Conservation (phyloP, 352 stramenopile genomes). For the Phytophthora cryptogea region DNA sequence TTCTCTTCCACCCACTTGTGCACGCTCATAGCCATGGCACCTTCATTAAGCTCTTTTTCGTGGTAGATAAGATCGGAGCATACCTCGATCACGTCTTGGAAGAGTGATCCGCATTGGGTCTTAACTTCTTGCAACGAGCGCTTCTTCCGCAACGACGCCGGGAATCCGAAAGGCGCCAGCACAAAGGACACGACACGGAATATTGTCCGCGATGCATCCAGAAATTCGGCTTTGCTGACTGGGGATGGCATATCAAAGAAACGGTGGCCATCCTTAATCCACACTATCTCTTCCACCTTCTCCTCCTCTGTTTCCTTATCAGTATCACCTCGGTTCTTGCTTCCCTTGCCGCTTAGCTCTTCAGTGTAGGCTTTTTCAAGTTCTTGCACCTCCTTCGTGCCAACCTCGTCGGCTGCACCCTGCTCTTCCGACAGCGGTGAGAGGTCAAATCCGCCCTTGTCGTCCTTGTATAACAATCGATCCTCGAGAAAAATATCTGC, state of each 20-base stretch:
- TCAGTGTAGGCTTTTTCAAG: constrained; percentile 55
- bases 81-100: constrained; percentile 87
- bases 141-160: constrained; percentile 53
- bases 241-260: constrained; percentile 86
- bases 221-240: constrained; percentile 68
- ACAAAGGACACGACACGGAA: constrained; percentile 83
- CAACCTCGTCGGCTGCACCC: neutral
- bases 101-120: constrained; percentile 69
- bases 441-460: constrained; percentile 63
- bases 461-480: constrained; percentile 48
- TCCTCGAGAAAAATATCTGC: constrained; percentile 50
- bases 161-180: constrained; percentile 80
- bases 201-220: constrained; percentile 69
- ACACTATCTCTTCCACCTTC: constrained; percentile 48
- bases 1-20: constrained; percentile 87
- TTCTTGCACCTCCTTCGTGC: constrained; percentile 23
- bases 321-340: constrained; percentile 27
- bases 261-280: constrained; percentile 50
- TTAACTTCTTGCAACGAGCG: constrained; percentile 76
- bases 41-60: constrained; percentile 71
- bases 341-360: constrained; percentile 44
- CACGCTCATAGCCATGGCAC: constrained; percentile 87
- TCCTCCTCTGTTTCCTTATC: constrained; percentile 27
- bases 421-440: constrained; percentile 36
- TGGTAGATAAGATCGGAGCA: constrained; percentile 87